Percentiles rank a stretch among this genome's conserved stretches.
Conservation (phyloP, 2,329 filamentous ascomycete genomes). For the Aspergillus glaucus region DNA sequence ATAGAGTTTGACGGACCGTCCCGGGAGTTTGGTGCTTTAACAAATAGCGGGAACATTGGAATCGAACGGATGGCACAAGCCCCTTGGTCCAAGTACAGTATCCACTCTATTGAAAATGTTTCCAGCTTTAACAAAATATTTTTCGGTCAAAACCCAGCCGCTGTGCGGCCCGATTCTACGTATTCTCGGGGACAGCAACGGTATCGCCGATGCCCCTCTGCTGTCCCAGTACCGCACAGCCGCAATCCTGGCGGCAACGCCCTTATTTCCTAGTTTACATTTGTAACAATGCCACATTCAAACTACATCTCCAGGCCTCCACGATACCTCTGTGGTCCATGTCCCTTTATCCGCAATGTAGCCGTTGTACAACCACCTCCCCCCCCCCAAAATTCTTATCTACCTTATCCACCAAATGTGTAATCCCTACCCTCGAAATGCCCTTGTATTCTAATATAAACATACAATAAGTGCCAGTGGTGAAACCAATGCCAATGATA, state of each 20-base stretch:
- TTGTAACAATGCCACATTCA: neutral
- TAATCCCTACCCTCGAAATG: neutral
- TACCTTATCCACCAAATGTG: neutral
- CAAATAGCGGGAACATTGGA: neutral
- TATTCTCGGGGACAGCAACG: no score
- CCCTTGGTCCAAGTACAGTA: neutral
- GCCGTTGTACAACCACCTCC: no score
- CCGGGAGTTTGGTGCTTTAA: neutral
- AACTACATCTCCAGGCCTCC: neutral
- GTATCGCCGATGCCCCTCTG: no score
- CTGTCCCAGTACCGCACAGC: neutral
- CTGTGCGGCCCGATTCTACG: no score
- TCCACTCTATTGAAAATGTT: neutral
- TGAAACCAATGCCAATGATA: neutral
- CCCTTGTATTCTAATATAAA: neutral
- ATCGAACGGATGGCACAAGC: neutral
- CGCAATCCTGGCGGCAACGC: neutral
- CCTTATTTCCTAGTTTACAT: neutral
- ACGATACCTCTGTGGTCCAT: neutral
- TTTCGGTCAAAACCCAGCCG: neutral
- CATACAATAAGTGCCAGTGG: neutral
- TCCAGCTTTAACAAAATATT: neutral
- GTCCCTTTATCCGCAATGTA: neutral
- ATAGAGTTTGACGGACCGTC: neutral
- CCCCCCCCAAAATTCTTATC: neutral